These are phyloP conservation scores for Globisporangium perplexum DNA, from an alignment of 352 stramenopile species.

Conservation along the genomic window DNA sequence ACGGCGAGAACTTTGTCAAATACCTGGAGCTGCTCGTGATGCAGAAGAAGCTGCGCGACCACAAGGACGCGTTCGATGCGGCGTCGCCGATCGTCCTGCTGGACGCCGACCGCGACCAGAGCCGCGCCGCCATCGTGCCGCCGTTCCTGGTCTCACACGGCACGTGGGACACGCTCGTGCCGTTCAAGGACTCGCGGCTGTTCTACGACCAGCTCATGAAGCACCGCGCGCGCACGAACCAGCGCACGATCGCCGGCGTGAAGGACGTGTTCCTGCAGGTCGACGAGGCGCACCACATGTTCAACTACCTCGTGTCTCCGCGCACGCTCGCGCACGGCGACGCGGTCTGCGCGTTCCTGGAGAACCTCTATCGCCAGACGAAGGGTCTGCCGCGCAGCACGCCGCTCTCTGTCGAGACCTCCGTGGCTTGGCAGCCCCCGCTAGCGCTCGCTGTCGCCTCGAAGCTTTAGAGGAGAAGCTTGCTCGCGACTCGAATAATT, in stretches of 20 bases:
- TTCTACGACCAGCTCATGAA: constrained; percentile 46
- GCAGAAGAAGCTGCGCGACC: constrained; percentile 48
- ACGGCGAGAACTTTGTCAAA: constrained; percentile 46
- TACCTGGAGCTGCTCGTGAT: constrained; percentile 71
- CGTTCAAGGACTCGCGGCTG: constrained; percentile 58
- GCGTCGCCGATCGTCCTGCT: constrained; percentile 60
- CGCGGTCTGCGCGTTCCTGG: constrained; percentile 58
- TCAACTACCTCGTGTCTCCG: constrained; percentile 75
- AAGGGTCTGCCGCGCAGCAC: constrained; percentile 16
- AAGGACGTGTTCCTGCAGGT: constrained; percentile 61
- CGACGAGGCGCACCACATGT: constrained; percentile 57
- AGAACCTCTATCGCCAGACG: constrained; percentile 44
- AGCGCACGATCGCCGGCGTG: constrained; percentile 18
- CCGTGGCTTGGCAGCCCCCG: background rate
- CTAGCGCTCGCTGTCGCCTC: background rate
- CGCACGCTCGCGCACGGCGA: constrained; percentile 60
- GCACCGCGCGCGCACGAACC: constrained; percentile 9
- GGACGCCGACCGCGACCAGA: constrained; percentile 21
- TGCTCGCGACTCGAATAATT: too few species aligned
- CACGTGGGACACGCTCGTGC: constrained; percentile 62
- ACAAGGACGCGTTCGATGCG: constrained; percentile 38
- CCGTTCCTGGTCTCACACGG: constrained; percentile 75
- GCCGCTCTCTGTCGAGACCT: background rate
- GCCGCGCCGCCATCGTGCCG: constrained; percentile 29
- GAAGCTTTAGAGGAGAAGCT: constrained; percentile 3